A percentile compares a stretch with the other conserved stretches of the same genome.
Evolutionary conservation across 306 rosid species (phyloP).

Genomic region (Ormosia semicastrata): DNA sequence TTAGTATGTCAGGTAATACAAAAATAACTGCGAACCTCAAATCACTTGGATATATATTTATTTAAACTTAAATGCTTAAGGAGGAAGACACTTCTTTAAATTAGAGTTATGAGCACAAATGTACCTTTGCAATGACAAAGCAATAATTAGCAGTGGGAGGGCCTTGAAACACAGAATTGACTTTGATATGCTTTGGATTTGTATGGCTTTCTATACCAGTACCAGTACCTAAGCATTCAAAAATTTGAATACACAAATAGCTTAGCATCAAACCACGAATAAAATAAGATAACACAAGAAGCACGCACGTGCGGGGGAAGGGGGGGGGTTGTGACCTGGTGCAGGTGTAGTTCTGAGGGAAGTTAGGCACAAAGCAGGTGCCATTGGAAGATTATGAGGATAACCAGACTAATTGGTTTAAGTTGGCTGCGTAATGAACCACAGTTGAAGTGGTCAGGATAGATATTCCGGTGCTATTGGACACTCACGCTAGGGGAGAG

Average conservation of each 20-base stretch:
- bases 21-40: not conserved
- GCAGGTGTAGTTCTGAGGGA: not conserved
- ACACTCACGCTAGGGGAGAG: not conserved
- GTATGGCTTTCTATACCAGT: not conserved
- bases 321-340: too few relatives aligned
- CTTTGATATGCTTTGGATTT: slow-evolving; percentile 28
- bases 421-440: not conserved
- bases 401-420: not conserved
- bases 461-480: not conserved
- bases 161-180: slow-evolving; percentile 23
- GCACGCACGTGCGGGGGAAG: not conserved
- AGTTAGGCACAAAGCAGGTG: slow-evolving; percentile 33
- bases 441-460: not conserved
- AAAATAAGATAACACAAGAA: not conserved
- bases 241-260: not conserved
- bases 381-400: slow-evolving; percentile 41
- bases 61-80: not conserved
- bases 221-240: slow-evolving; percentile 4
- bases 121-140: slow-evolving; percentile 52
- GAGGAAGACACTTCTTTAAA: not conserved
- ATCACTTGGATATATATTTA: too few relatives aligned
- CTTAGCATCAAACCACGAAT: not conserved
- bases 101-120: not conserved
- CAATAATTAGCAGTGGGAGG: slow-evolving; percentile 24
- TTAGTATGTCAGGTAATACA: not conserved